Base-by-base conservation (phyloP, 345 rosid genomes). In the Eutrema japonicum region DNA sequence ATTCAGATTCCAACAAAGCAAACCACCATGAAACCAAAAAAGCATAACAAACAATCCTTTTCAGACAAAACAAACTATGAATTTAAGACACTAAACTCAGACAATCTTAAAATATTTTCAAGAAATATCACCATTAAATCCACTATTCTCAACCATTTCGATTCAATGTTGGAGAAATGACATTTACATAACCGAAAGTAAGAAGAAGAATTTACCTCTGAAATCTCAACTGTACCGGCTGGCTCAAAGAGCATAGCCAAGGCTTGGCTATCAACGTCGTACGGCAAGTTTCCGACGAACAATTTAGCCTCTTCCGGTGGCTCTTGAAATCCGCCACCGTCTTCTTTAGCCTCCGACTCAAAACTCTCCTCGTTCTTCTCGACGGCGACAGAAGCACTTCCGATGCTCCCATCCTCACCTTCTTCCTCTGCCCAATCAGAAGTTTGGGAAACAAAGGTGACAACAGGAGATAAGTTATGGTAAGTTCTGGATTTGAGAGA, bases 221-320 rank as follows among this genome's bases (percentile, higher is more conserved):
- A 85, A 81, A 90, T 83, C 73, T 93, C 98, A 63, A 93, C 97
- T 64, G 88, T 86, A 33, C 98, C 98, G 66, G 93, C 89, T 76
- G 84, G 76, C 75, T 93, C 88, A 77, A 93, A 90, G 64, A 90
- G 80, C 93, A 81, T 79, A 57, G 98, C 96, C 78, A 93, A 75
- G 42, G 77, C 83, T 81, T 87, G 81, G 53, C 97, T 90, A 56
- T 89, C 93, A 50, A 93, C 84, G 63, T 93, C 96, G 70, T 62
- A 88, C 10, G 98, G 82, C 79, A 93, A 84, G 56, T 90, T 90
- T 45, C 96, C 98, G 6, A 93, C 96, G 71, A 87, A 93, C 53
- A 93, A 64, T 77, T 90, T 93, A 2, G 93, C 92, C 18, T 87
- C 92, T 78, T 89, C 98, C 22, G 93, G 73, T 10, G 95, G 89